These are phyloP conservation scores for Nigrospora sphaerica DNA, from an alignment of 2,329 filamentous ascomycete species.

Conservation along the genomic window DNA sequence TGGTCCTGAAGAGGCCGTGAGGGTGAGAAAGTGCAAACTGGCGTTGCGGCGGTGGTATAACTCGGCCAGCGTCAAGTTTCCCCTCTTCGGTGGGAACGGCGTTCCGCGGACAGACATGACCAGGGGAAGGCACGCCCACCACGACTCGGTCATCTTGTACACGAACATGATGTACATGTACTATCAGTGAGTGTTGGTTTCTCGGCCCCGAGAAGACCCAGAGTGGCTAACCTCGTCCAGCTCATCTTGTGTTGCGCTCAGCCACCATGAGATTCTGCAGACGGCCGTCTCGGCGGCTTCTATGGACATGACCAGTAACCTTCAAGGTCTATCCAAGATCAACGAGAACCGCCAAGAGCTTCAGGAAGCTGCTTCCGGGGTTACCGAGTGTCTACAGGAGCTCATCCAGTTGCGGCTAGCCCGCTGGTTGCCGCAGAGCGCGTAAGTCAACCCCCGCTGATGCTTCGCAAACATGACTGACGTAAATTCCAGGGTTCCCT, in stretches of 20 bases:
- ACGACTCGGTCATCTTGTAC: slow-evolving; percentile 36
- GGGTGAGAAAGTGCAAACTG: slow-evolving; percentile 26
- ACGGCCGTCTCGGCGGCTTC: slow-evolving; percentile 32
- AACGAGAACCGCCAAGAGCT: slow-evolving; percentile 35
- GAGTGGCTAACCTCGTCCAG: slow-evolving; percentile 15
- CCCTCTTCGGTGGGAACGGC: slow-evolving; percentile 26
- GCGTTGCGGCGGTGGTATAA: slow-evolving; percentile 32
- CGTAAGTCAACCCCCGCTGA: slow-evolving; percentile 22
- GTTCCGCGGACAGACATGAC: slow-evolving; percentile 16
- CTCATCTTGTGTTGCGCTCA: slow-evolving; percentile 34
- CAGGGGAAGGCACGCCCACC: slow-evolving; percentile 21
- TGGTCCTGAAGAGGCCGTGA: slow-evolving; percentile 21
- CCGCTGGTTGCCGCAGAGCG: slow-evolving; percentile 39
- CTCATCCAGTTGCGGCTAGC: slow-evolving; percentile 36
- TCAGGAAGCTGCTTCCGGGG: slow-evolving; percentile 33
- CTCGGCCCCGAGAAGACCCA: not conserved
- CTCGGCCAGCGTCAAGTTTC: slow-evolving; percentile 27
- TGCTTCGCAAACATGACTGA: too few species aligned
- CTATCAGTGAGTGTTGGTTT: slow-evolving; percentile 33
- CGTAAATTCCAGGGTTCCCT: slow-evolving; percentile 18
- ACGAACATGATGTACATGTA: slow-evolving; percentile 44
- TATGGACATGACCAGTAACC: slow-evolving; percentile 20
- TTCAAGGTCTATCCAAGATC: slow-evolving; percentile 25
- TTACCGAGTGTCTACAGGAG: slow-evolving; percentile 38
- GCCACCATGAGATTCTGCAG: slow-evolving; percentile 38